Base-by-base conservation (phyloP, 2,329 filamentous ascomycete genomes). In the Mycogone perniciosa region DNA sequence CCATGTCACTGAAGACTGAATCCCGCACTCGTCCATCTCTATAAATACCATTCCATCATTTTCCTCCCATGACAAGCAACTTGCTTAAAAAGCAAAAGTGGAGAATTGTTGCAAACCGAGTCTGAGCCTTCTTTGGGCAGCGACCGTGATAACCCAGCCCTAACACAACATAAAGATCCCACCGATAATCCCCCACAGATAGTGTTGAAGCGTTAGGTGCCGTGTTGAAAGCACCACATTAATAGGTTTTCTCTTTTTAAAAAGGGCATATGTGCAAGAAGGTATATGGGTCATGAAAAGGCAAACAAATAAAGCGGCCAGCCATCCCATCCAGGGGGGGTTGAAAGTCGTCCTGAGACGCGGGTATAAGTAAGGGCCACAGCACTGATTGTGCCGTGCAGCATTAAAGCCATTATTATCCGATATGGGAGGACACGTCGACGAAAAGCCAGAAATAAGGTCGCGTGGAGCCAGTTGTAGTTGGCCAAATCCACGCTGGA, bases 61-160 rank as follows among this genome's bases (percentile, higher is more conserved):
- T 46, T 35, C 48, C 44, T 46, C 38, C 31, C 41, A 30, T 31
- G 45, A 37, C 40, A 44, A 48, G 39, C 50, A 44, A 43, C 27
- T 41, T 48, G 45, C 13, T 31, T 50, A 51, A 46, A 46, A 47
- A 50, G 33, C 41, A 41, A 54, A 58, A 64, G 56, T 58, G 41
- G 58, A 63, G 54, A 62, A 62, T 46, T 54, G 60, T 58, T 59
- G 57, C 57, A 59, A 57, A 59, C 34, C 51, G 35, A 41, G 41
- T 42, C 51, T 42, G 38, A 53, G 31, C 42, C 34, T 38, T 30
- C 46, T 40, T 50, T 46, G 33, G 41, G 51, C 42, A 52, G 41
- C 41, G 30, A 52, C 38, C 37, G 40, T 33, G 40, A 31, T 44
- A 26, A 52, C 31, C 26, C 11, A 31, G 42, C 11, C 30, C 29